Percentiles rank a stretch among this genome's conserved stretches.
Evolutionary conservation across 106 monocot species (phyloP).

Genomic region (Allium cepa): DNA sequence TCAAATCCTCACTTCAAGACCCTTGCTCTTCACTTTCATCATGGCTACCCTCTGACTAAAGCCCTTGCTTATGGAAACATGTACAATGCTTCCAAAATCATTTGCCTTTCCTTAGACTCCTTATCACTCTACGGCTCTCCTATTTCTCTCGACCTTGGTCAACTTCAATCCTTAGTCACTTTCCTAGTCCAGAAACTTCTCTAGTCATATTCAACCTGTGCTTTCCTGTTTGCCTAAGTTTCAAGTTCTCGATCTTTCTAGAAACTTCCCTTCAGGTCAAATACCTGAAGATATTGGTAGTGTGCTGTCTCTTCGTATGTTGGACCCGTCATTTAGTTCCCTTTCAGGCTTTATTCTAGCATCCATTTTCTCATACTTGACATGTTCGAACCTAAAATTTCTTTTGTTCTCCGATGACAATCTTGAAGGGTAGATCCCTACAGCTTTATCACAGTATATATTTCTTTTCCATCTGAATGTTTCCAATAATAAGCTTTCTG

Average conservation of each 20-base stretch:
- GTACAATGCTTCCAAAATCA: slow-evolving; percentile 59
- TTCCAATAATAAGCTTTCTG: too few species aligned
- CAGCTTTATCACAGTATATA: too few species aligned
- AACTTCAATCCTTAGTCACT: slow-evolving; percentile 34
- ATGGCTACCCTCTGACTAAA: slow-evolving; percentile 56
- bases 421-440: slow-evolving; percentile 42
- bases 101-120: too few species aligned
- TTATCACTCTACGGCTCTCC: too few species aligned
- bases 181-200: slow-evolving; percentile 14
- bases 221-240: slow-evolving; percentile 27
- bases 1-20: slow-evolving; percentile 64
- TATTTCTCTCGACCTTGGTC: too few species aligned
- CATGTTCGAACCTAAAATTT: slow-evolving; percentile 32
- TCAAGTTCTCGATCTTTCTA: slow-evolving; percentile 47
- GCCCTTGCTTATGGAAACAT: slow-evolving; percentile 67
- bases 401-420: slow-evolving; percentile 43
- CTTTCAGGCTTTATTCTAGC: slow-evolving; percentile 1
- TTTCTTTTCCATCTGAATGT: too few species aligned
- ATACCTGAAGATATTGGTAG: slow-evolving; percentile 25
- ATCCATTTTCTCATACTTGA: slow-evolving; percentile 1
- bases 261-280: slow-evolving; percentile 44
- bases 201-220: not conserved
- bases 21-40: slow-evolving; percentile 38
- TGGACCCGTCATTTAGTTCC: slow-evolving; percentile 4
- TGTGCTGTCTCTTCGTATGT: slow-evolving; percentile 1